Base-by-base conservation (phyloP, 2,329 filamentous ascomycete genomes). In the Lecanicillium sp. region DNA sequence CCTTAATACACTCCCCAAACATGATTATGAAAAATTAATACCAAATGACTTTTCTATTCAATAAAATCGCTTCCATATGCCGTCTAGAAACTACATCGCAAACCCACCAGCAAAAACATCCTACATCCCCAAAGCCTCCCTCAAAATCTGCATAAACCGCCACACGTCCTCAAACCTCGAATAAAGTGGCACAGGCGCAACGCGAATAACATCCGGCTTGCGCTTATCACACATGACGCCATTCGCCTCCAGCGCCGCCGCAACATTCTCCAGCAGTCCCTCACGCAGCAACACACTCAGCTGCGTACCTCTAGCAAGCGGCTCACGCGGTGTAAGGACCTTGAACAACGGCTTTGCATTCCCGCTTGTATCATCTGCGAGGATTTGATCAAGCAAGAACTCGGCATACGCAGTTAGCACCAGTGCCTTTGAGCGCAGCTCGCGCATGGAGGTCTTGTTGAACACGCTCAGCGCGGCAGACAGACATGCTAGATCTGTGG, bases 161-260 rank as follows among this genome's bases (percentile, higher is more conserved):
- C 61, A 70, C 6, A 88, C 79, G 50, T 95, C 88, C 43, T 70
- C 68, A 55, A 85, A 94, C 0, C 74, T 78, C 52, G 90, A 90
- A 61, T 94, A 95, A 48, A 95, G 58, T 8, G 88, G 87, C 30
- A 84, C 82, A 2, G 89, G 88, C 2, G 88, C 86, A 2, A 94
- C 78, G 2, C 88, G 70, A 36, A 95, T 80, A 13, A 95, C 88
- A 54, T 89, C 80, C 2, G 89, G 88, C 57, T 85, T 85, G 43
- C 88, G 70, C 69, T 92, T 84, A 55, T 95, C 88, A 28, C 85
- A 78, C 1, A 94, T 73, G 3, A 92, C 78, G 1, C 82, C 84
- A 2, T 75, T 71, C 11, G 75, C 70, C 48, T 85, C 76, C 19
- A 95, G 57, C 19, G 69, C 70, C 31, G 67, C 63, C 43, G 78